Evolutionary conservation across 208 protist species (phyloP).

Genomic region (Acanthamoeba royreba): DNA sequence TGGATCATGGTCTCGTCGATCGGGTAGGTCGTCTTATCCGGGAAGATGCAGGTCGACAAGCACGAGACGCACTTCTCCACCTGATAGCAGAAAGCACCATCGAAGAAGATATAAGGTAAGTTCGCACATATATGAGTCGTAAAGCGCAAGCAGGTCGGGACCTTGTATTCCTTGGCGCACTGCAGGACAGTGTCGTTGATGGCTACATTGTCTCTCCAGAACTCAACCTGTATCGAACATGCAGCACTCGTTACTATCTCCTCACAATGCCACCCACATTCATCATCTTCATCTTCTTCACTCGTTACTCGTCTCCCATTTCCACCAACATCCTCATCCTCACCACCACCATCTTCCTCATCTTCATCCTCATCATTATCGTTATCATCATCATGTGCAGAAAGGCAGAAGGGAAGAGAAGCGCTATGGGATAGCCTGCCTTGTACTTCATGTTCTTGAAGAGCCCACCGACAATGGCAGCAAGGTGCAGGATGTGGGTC

Average conservation of each 20-base stretch:
- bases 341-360: no score
- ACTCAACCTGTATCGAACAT: slow-evolving; percentile 75
- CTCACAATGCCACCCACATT: no score
- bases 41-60: slow-evolving; percentile 92
- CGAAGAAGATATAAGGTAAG: no score
- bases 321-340: no score
- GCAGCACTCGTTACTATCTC: no score
- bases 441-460: slow-evolving; percentile 89
- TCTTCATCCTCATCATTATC: no score
- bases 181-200: slow-evolving; percentile 93
- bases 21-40: slow-evolving; percentile 90
- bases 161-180: slow-evolving; percentile 75
- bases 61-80: slow-evolving; percentile 88
- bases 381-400: no score
- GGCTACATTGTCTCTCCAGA: slow-evolving; percentile 85
- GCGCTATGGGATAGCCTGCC: slow-evolving; percentile 74
- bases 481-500: slow-evolving; percentile 93
- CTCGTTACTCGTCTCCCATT: no score
- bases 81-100: no score
- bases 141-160: not conserved
- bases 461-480: slow-evolving; percentile 89
- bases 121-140: not conserved
- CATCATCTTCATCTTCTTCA: no score
- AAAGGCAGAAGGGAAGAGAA: no score
- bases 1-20: slow-evolving; percentile 92